A percentile compares a stretch with the other conserved stretches of the same genome.
Evolutionary conservation across 2,329 filamentous ascomycete species (phyloP).

Genomic region (Xenoacremonium recifei): DNA sequence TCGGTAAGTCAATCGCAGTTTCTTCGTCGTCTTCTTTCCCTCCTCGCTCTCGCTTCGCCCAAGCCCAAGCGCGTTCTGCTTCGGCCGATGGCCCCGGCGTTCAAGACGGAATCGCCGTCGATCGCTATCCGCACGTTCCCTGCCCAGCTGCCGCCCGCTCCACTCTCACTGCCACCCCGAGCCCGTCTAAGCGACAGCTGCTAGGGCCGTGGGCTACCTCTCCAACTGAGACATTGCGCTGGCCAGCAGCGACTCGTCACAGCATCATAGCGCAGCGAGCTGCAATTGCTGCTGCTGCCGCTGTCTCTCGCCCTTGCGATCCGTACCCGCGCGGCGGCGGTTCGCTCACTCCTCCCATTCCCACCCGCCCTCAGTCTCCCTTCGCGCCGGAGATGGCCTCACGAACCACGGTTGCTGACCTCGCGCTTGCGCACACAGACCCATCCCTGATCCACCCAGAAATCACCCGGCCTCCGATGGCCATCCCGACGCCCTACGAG

Average conservation of each 20-base stretch:
- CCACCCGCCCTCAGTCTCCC: slow-evolving; percentile 12
- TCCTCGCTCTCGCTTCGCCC: not conserved
- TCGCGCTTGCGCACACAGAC: slow-evolving; percentile 38
- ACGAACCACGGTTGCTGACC: slow-evolving; percentile 34
- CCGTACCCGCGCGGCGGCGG: not conserved
- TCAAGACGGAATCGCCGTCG: not conserved
- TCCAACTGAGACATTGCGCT: slow-evolving; percentile 25
- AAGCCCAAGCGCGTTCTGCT: not conserved
- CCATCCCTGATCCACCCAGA: slow-evolving; percentile 57
- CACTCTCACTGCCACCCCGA: slow-evolving; percentile 5
- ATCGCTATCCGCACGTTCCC: slow-evolving; percentile 28
- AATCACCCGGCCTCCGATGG: slow-evolving; percentile 48
- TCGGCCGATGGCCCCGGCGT: slow-evolving; percentile 3
- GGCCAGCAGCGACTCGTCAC: too few relatives aligned
- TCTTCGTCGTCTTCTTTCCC: slow-evolving; percentile 13
- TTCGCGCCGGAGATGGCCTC: slow-evolving; percentile 5
- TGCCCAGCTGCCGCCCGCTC: slow-evolving; percentile 33
- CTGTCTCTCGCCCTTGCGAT: too few relatives aligned
- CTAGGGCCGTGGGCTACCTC: slow-evolving; percentile 15
- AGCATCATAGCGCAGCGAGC: too few relatives aligned
- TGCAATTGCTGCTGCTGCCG: too few relatives aligned
- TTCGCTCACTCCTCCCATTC: slow-evolving; percentile 14
- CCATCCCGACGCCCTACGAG: slow-evolving; percentile 46
- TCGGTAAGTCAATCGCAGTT: slow-evolving; percentile 49
- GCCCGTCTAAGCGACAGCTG: slow-evolving; percentile 14